Base-by-base conservation (phyloP, 148 eudicot species). In the Persicaria tinctoria region DNA sequence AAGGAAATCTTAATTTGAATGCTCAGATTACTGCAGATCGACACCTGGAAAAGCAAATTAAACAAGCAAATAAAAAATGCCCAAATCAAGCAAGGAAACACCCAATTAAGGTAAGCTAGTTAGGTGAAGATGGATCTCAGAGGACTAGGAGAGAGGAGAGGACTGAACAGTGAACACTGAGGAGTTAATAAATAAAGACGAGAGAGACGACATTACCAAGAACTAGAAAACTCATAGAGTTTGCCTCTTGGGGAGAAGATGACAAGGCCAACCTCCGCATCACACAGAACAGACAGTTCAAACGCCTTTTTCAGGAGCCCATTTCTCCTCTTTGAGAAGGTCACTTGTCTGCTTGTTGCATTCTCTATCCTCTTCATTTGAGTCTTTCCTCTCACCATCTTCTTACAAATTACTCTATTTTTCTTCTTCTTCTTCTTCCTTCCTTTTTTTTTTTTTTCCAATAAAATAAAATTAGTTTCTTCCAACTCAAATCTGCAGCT, bases 261-360 rank as follows among this genome's bases (percentile, higher is more conserved):
- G 70, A 79, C 75, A 13, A 79, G 54, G 48, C 60, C 82, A 12
- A 79, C 78, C 69, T 79, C 74, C 46, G 81, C 78, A 79, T 79
- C 81, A 51, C 81, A 79, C 23, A 79, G 81, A 48, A 79, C 78
- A 17, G 82, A 79, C 8, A 79, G 75, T 71, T 79, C 82, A 14
- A 56, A 47, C 1, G 81, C 81, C 63, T 79, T 79, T 54, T 79
- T 75, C 18, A 79, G 45, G 51, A 75, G 70, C 48, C 81, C 78
- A 71, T 79, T 79, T 75, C 78, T 50, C 14, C 81, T 76, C 74
- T 79, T 79, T 10, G 81, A 79, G 68, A 79, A 79, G 6, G 81
- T 79, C 32, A 79, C 78, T 79, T 75, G 77, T 63, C 81, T 75
- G 48, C 81, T 75, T 7, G 74, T 79, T 44, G 78, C 74, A 59